These are phyloP conservation scores for Coemansia sp. DNA, from an alignment of 192 early-diverging fungal species.

Conservation along the genomic window DNA sequence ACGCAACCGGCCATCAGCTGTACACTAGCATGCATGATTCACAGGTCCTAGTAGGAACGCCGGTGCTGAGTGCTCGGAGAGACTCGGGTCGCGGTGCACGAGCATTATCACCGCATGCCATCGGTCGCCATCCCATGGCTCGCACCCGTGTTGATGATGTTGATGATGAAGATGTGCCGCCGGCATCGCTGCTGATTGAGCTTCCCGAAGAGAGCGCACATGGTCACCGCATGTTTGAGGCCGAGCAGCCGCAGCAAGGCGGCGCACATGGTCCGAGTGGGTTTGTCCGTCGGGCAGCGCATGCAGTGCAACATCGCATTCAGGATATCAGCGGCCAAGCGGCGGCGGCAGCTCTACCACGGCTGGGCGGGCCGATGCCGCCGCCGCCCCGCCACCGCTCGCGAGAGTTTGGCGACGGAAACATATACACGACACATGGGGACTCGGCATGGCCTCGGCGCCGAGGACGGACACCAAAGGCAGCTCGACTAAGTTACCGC, in stretches of 20 bases:
- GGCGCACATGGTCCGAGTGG: background rate
- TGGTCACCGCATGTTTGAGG: background rate
- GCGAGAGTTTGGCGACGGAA: conserved; percentile 34
- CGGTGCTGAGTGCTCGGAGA: conserved; percentile 15
- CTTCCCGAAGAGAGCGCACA: conserved; percentile 7
- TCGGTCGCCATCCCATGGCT: background rate
- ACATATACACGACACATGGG: conserved; percentile 17
- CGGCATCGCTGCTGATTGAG: conserved; percentile 45
- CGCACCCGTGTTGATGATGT: background rate
- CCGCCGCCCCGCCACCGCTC: conserved; percentile 25
- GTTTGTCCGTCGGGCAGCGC: conserved; percentile 49
- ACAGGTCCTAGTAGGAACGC: conserved; percentile 17
- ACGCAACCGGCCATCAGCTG: conserved; percentile 6
- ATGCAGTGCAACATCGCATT: conserved; percentile 39
- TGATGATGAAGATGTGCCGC: conserved; percentile 37
- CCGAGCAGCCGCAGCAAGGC: background rate
- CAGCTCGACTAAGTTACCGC: conserved; percentile 27
- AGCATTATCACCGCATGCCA: background rate
- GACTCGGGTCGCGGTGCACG: conserved; percentile 4
- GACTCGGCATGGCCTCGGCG: conserved; percentile 12
- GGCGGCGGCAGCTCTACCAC: conserved; percentile 22
- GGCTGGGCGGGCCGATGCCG: conserved; percentile 38
- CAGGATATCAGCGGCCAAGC: conserved; percentile 45
- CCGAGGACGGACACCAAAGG: conserved; percentile 8
- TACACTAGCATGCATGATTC: conserved; percentile 24